Percentiles rank a stretch among this genome's conserved stretches.
phyloP scores from a whole-genome alignment of 2,329 filamentous ascomycete genomes.

The Hawksworthiomyces lignivorus region DNA sequence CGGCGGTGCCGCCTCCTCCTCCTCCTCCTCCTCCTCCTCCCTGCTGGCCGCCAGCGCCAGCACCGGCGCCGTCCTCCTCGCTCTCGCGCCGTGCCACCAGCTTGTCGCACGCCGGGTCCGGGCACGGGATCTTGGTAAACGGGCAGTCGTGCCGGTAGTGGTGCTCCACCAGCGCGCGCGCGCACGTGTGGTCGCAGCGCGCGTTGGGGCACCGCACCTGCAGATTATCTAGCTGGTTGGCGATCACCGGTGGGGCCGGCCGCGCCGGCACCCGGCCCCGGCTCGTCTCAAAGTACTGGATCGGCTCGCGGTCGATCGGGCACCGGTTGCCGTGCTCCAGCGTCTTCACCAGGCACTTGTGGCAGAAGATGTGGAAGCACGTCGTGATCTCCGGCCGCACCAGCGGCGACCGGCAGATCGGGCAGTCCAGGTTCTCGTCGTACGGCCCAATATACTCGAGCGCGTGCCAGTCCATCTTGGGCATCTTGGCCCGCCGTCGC shows the following conservation, averaged over 20 bases:
- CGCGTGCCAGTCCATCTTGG: constrained; percentile 23
- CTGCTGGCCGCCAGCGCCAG: no score
- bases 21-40: no score
- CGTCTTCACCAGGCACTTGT: constrained; percentile 43
- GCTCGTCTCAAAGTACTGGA: constrained; percentile 24
- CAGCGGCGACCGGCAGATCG: constrained; percentile 50
- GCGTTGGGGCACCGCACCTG: constrained; percentile 51
- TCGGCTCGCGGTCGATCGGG: constrained; percentile 49
- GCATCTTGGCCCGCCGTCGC: constrained; percentile 3
- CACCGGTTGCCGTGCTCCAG: constrained; percentile 38
- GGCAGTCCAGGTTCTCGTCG: constrained; percentile 29
- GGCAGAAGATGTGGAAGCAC: constrained; percentile 60
- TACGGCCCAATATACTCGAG: constrained; percentile 25
- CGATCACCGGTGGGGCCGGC: constrained; percentile 38
- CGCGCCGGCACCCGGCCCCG: constrained; percentile 9
- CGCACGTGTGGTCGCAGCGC: constrained; percentile 43
- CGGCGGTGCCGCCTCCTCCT: no score
- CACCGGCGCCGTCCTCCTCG: constrained; percentile 18
- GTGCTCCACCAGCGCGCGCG: constrained; percentile 45
- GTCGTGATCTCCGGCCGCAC: constrained; percentile 51
- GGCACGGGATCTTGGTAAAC: constrained; percentile 49
- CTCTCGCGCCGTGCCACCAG: constrained; percentile 43
- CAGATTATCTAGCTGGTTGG: constrained; percentile 54
- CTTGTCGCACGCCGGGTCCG: constrained; percentile 43
- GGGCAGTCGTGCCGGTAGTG: constrained; percentile 52